A percentile compares a stretch with the other conserved stretches of the same genome.
Evolutionary conservation across 1,139 yeast species (phyloP).

Genomic region (Diutina neorugosa): DNA sequence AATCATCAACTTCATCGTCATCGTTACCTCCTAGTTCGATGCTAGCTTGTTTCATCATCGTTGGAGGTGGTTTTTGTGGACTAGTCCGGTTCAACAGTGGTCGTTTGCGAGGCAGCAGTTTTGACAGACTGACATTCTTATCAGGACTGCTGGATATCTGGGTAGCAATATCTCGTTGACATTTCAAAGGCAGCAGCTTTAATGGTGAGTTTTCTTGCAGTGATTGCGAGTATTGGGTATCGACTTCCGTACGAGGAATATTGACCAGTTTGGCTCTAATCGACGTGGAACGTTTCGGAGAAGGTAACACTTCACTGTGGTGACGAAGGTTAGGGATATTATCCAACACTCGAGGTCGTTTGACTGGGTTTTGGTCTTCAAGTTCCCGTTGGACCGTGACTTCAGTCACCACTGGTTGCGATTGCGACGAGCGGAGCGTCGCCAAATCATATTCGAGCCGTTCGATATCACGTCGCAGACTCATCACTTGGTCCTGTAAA

Average conservation of each 20-base stretch:
- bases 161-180: not conserved
- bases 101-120: not conserved
- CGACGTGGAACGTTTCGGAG: too few relatives aligned
- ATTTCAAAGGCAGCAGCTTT: not conserved
- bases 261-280: not conserved
- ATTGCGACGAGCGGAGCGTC: not conserved
- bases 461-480: not conserved
- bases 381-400: not conserved
- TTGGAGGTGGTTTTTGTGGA: not conserved
- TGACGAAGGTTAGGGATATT: not conserved
- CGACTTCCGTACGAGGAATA: not conserved
- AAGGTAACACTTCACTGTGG: not conserved
- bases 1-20: not conserved
- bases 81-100: not conserved
- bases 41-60: not conserved
- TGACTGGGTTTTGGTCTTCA: not conserved
- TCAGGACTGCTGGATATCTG: not conserved
- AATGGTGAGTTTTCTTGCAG: not conserved
- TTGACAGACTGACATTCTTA: not conserved
- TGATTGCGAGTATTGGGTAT: not conserved
- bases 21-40: not conserved
- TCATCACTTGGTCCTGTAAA: not conserved
- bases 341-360: not conserved
- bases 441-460: not conserved
- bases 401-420: not conserved